Base-by-base conservation (phyloP, 2,329 filamentous ascomycete species). In the Pseudocercospora ulei region DNA sequence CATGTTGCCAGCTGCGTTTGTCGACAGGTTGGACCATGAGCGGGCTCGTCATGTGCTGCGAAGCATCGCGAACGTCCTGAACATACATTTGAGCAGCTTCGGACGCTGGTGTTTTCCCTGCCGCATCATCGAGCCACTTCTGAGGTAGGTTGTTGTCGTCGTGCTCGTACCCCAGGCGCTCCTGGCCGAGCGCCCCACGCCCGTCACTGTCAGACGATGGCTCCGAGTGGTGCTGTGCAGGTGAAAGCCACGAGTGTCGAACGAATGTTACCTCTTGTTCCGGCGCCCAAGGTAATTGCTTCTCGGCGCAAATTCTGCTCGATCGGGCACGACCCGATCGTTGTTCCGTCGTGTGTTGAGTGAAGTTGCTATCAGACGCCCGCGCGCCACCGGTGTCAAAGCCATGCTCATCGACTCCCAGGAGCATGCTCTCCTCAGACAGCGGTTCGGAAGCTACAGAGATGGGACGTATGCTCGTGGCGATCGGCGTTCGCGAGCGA, bases 371-470 rank as follows among this genome's bases (percentile, higher is more conserved):
- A 20, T 22, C 5, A 12, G 23, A 12, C 7, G 30, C 7, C 30
- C 23, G 17, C 6, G 17, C n/a, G n/a, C n/a, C 11, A 7, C 18
- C 30, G 11, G 30, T 13, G 12, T 33, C 30, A 23, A 22, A 22
- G 18, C 17, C 30, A 33, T 52, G 48, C 9, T 40, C 52, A 30
- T 58, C 52, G 3, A 44, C 48, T 7, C 45, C 52, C 16, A 59
- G 38, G 5, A 59, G 48, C 57, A 59, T 58, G 4, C 53, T 49
- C 17, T 58, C 54, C 33, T 57, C 54, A 2, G 56, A 57, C 5
- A 56, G 42, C 4, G 44, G 39, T 6, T 43, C 50, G 14, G 49
- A 47, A 1, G 50, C 46, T 13, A 47, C 51, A 7, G 55, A 56
- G 11, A 43, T 43, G 6, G 41, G 46, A 8, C 47, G 45, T 35